These are phyloP conservation scores for Pinus albicaulis DNA, from an alignment of 75 land plant species.

Conservation along the genomic window DNA sequence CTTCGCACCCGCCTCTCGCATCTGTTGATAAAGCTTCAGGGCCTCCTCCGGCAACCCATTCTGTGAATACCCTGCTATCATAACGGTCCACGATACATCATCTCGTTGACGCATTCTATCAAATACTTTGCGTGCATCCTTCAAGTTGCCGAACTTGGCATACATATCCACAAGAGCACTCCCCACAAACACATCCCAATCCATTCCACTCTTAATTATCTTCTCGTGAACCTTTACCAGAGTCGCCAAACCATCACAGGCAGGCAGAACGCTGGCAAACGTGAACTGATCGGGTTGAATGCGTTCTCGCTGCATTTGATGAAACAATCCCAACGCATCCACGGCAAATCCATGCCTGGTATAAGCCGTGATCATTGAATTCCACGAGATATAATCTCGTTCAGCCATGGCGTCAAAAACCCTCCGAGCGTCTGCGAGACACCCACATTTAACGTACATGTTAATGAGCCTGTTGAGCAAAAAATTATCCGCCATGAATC, in stretches of 20 bases:
- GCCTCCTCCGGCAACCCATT: background rate
- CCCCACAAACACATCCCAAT: conserved; percentile 40
- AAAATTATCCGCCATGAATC: background rate
- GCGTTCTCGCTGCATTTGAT: conserved; percentile 35
- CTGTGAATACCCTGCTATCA: conserved; percentile 47
- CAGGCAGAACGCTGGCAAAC: conserved; percentile 50
- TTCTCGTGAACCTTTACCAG: conserved; percentile 38
- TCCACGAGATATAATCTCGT: conserved; percentile 56
- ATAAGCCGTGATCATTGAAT: conserved; percentile 54
- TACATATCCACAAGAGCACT: conserved; percentile 75
- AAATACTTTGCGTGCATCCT: conserved; percentile 46
- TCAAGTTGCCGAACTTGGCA: conserved; percentile 52
- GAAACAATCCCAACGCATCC: conserved; percentile 45
- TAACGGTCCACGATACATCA: conserved; percentile 57
- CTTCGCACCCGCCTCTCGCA: background rate
- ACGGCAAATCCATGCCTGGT: conserved; percentile 32
- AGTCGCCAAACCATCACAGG: conserved; percentile 41
- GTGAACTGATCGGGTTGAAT: conserved; percentile 44
- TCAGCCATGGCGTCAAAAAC: conserved; percentile 35
- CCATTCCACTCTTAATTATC: conserved; percentile 33
- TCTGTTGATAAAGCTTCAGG: background rate
- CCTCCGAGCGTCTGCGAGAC: conserved; percentile 19
- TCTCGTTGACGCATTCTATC: conserved; percentile 41
- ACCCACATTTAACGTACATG: conserved; percentile 59
- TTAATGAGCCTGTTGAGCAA: conserved; percentile 15